These are phyloP conservation scores for Zopfia rhizophila DNA, from an alignment of 2,329 filamentous ascomycete genomes.

Conservation along the genomic window DNA sequence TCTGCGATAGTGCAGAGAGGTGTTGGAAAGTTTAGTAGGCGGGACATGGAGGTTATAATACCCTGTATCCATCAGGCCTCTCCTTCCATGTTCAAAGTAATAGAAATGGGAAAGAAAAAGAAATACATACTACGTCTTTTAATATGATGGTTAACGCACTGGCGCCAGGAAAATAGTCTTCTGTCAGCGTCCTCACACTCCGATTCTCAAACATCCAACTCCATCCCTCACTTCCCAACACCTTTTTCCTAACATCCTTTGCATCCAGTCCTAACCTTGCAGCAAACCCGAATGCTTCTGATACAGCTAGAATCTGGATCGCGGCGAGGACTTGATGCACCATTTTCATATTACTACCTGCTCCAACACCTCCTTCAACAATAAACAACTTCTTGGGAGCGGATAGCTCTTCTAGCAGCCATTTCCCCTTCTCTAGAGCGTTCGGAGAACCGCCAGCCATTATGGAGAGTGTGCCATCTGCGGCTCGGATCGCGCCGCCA, in stretches of 20 bases:
- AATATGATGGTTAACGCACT: constrained; percentile 59
- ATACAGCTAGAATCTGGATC: constrained; percentile 66
- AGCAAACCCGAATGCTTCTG: constrained; percentile 67
- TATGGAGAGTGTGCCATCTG: constrained; percentile 77
- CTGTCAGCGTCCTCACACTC: constrained; percentile 63
- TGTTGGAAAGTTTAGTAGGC: constrained; percentile 66
- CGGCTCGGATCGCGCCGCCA: constrained; percentile 74
- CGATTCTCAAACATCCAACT: constrained; percentile 68
- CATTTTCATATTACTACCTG: constrained; percentile 67
- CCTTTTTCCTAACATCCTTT: constrained; percentile 59
- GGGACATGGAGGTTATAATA: constrained; percentile 74
- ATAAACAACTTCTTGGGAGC: constrained; percentile 67
- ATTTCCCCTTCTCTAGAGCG: constrained; percentile 66
- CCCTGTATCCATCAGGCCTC: constrained; percentile 46
- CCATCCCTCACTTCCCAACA: constrained; percentile 58
- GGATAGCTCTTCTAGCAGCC: constrained; percentile 72
- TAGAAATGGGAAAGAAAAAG: background rate
- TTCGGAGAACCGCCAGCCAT: constrained; percentile 73
- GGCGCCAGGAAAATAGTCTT: constrained; percentile 59
- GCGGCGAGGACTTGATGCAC: constrained; percentile 69
- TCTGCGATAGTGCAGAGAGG: constrained; percentile 72
- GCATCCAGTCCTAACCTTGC: constrained; percentile 65
- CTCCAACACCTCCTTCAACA: constrained; percentile 63
- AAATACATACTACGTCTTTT: constrained; percentile 55
- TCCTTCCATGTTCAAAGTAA: background rate